Conservation (phyloP, 129 eudicot genomes). For the Ambrosia trifida region DNA sequence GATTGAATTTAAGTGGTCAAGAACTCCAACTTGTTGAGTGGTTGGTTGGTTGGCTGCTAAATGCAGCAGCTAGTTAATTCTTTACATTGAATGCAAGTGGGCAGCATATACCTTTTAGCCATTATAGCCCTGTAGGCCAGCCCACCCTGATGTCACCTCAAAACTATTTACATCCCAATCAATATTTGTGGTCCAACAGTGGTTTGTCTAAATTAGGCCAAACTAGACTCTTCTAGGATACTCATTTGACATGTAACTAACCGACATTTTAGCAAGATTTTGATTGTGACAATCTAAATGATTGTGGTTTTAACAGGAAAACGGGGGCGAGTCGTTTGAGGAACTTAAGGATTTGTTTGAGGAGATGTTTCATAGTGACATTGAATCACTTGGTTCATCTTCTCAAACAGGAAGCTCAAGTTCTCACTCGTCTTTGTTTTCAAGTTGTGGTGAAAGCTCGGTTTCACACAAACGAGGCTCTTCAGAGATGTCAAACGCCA, state of each 20-base stretch:
- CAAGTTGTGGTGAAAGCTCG: conserved; percentile 38
- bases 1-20: conserved; percentile 1
- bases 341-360: conserved; percentile 68
- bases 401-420: conserved; percentile 43
- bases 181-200: conserved; percentile 22
- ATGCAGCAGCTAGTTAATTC: background rate
- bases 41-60: background rate
- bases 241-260: background rate
- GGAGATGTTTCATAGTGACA: conserved; percentile 71
- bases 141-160: conserved; percentile 10
- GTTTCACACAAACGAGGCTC: conserved; percentile 49
- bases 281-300: background rate
- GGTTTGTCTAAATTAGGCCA: background rate
- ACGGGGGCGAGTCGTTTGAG: conserved; percentile 51
- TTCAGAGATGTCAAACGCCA: conserved; percentile 38
- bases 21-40: conserved; percentile 2
- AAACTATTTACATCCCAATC: conserved; percentile 2
- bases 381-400: conserved; percentile 39
- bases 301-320: conserved; percentile 46
- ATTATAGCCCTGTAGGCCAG: conserved; percentile 23
- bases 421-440: conserved; percentile 43
- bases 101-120: conserved; percentile 27
- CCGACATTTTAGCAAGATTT: background rate
- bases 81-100: conserved; percentile 22
- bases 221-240: conserved; percentile 21